A percentile compares a stretch with the other conserved stretches of the same genome.
phyloP scores from a whole-genome alignment of 371 early-diverging fungal genomes.

The Conidiobolus incongruus region DNA sequence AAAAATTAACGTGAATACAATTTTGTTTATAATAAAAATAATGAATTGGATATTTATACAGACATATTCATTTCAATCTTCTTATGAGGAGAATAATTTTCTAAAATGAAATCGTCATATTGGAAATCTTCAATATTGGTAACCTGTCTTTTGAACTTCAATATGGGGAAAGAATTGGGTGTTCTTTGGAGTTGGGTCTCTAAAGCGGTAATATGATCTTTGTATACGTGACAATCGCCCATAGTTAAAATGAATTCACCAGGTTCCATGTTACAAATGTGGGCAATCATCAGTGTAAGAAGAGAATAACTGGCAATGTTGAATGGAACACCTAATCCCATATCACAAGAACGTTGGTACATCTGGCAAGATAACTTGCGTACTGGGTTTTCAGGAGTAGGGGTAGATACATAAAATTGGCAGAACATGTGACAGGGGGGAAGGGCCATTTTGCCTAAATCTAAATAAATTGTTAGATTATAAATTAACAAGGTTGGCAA shows the following conservation, averaged over 20 bases:
- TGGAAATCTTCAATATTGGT: conserved; percentile 63
- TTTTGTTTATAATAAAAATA: no score
- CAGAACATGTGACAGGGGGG: conserved; percentile 94
- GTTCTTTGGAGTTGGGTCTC: conserved; percentile 57
- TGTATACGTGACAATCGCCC: conserved; percentile 96
- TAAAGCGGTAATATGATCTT: conserved; percentile 82
- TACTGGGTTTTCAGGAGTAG: conserved; percentile 16
- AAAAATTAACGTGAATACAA: no score
- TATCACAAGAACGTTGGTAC: conserved; percentile 97
- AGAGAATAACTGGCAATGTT: conserved; percentile 98
- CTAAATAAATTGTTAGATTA: conserved; percentile 10
- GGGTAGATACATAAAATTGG: conserved; percentile 74
- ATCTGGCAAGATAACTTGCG: conserved; percentile 71
- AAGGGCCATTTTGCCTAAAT: conserved; percentile 66
- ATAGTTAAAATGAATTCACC: conserved; percentile 88
- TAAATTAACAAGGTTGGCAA: background rate
- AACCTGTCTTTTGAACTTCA: conserved; percentile 30
- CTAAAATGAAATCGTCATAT: conserved; percentile 65
- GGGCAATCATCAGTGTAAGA: conserved; percentile 84
- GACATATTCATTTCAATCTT: conserved; percentile 95
- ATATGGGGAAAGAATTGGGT: conserved; percentile 74
- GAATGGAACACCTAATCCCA: conserved; percentile 98
- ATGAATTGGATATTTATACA: conserved; percentile 24
- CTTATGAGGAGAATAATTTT: conserved; percentile 71
- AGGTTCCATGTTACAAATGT: conserved; percentile 68